Evolutionary conservation across 441 rosid species (phyloP).

Genomic region (Jatropha multifida): DNA sequence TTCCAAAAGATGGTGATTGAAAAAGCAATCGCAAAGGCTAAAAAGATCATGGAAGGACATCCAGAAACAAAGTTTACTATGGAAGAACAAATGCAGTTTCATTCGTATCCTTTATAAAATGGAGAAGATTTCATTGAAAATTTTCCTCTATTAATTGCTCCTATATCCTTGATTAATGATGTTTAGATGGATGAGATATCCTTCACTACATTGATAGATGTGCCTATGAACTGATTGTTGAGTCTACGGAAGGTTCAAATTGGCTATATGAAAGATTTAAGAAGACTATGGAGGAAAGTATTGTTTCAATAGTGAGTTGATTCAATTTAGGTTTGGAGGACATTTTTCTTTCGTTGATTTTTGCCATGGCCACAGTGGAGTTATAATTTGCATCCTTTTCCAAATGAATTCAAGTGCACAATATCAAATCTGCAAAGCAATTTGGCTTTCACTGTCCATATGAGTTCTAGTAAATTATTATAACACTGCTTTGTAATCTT

Average conservation of each 20-base stretch:
- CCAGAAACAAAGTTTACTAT: conserved; percentile 32
- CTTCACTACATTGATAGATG: conserved; percentile 9
- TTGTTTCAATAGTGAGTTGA: background rate
- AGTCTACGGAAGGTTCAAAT: background rate
- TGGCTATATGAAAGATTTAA: conserved; percentile 17
- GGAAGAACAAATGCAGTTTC: conserved; percentile 29
- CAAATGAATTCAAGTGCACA: background rate
- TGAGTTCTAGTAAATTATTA: too few species aligned
- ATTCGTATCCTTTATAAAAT: conserved; percentile 19
- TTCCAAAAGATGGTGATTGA: conserved; percentile 19
- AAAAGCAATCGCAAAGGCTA: conserved; percentile 36
- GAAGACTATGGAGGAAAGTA: conserved; percentile 5
- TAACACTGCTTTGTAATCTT: background rate
- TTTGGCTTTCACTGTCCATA: background rate
- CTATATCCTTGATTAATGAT: background rate
- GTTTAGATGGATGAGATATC: conserved; percentile 8
- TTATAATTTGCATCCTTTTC: background rate
- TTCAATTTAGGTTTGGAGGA: background rate
- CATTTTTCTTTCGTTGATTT: background rate
- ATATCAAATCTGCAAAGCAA: background rate
- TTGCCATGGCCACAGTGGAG: background rate
- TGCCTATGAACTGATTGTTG: conserved; percentile 5
- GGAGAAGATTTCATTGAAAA: background rate
- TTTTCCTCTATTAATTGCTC: background rate
- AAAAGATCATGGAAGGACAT: conserved; percentile 35